Evolutionary conservation across 805 yeast species (phyloP).

Genomic region (Lipomyces starkeyi): DNA sequence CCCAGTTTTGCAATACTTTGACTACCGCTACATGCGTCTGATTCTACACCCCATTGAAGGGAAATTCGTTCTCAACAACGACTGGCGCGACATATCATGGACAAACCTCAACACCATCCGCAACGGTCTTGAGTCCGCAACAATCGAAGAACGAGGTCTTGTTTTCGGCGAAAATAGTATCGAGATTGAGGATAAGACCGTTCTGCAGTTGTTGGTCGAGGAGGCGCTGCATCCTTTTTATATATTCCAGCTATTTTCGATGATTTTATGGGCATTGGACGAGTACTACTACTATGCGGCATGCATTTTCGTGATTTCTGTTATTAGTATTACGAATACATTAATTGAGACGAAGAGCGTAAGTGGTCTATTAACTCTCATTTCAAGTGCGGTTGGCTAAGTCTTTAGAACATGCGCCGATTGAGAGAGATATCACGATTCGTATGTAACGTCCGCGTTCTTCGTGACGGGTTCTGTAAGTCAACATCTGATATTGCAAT

Average conservation of each 20-base stretch:
- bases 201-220: slow-evolving; percentile 69
- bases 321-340: slow-evolving; percentile 78
- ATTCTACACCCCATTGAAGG: slow-evolving; percentile 88
- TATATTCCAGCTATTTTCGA: slow-evolving; percentile 90
- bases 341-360: slow-evolving; percentile 84
- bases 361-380: neutral
- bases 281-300: slow-evolving; percentile 91
- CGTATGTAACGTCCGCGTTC: slow-evolving; percentile 82
- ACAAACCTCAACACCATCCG: slow-evolving; percentile 55
- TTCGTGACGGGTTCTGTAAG: slow-evolving; percentile 76
- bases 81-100: slow-evolving; percentile 90
- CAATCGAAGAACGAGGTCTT: slow-evolving; percentile 67
- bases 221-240: slow-evolving; percentile 96
- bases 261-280: slow-evolving; percentile 89
- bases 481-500: neutral
- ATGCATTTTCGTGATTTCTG: slow-evolving; percentile 86
- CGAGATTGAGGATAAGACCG: slow-evolving; percentile 74
- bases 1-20: slow-evolving; percentile 71
- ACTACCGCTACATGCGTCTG: slow-evolving; percentile 82
- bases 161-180: slow-evolving; percentile 83
- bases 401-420: slow-evolving; percentile 54
- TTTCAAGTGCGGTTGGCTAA: neutral
- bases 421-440: slow-evolving; percentile 75
- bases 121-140: slow-evolving; percentile 70
- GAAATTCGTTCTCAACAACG: slow-evolving; percentile 77